Base-by-base conservation (phyloP, 2,329 filamentous ascomycete species). In the Didymella lethalis region DNA sequence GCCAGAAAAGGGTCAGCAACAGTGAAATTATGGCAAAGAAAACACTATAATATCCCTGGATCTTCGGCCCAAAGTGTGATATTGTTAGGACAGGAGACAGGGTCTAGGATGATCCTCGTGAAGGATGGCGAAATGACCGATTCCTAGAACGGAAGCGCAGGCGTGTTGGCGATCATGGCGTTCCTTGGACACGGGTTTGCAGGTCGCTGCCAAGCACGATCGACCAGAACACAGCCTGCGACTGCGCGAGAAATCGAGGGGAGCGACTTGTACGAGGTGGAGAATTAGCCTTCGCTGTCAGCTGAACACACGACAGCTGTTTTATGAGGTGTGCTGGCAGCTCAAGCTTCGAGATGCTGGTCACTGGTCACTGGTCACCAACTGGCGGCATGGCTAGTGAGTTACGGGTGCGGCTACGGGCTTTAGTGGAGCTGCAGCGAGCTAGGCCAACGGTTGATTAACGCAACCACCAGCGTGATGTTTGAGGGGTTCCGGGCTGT, bases 371-470 rank as follows among this genome's bases (percentile, higher is more conserved):
- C 29, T 57, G 54, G 48, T 40, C 48, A 32, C 29, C 34, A 14
- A 32, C 54, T 48, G 54, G 48, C 48, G 47, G 41, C 47, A 34
- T 26, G 45, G 49, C 48, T 59, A 50, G 47, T 41, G 41, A 29
- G 45, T 45, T 54, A 59, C 50, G 56, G 47, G 40, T 52, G 43
- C 54, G 48, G 54, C 54, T 52, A 52, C 48, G 48, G 52, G 45
- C 52, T 41, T 52, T 48, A 43, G 54, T 59, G 51, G 56, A 59
- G 56, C 56, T 54, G 56, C 56, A 50, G 47, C 20, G 32, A 50
- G 56, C 47, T 59, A 59, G 50, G 46, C 31, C 40, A 59, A 59
- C 56, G 56, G 56, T 47, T 50, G 50, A 59, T 54, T 54, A 48
- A 59, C 49, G 31, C 45, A 58, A 58, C 56, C 26, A 47, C 41